These are phyloP conservation scores for Penicillium lividum DNA, from an alignment of 495 filamentous ascomycete genomes.

Conservation along the genomic window DNA sequence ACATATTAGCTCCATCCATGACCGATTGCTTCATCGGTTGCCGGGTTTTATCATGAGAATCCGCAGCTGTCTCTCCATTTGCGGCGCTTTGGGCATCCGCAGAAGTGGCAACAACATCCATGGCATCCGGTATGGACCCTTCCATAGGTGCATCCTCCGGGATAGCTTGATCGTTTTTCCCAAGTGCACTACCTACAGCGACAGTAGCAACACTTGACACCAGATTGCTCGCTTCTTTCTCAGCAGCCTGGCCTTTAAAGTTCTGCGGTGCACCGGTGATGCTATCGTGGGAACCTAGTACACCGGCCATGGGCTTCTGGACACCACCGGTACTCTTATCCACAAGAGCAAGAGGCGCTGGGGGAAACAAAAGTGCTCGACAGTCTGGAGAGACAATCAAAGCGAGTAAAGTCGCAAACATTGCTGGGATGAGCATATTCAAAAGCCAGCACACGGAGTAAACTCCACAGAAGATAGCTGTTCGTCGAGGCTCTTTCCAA, in stretches of 20 bases:
- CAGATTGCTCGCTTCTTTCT: constrained; percentile 80
- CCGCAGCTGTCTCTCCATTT: constrained; percentile 41
- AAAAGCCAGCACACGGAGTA: constrained; percentile 76
- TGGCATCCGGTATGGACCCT: constrained; percentile 62
- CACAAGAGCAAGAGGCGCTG: constrained; percentile 71
- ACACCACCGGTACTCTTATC: constrained; percentile 65
- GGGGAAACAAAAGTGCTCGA: constrained; percentile 70
- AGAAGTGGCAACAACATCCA: constrained; percentile 48
- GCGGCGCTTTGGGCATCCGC: constrained; percentile 63
- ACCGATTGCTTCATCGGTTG: constrained; percentile 75
- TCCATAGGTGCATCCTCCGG: constrained; percentile 43
- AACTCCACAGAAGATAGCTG: constrained; percentile 62
- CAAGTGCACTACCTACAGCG: constrained; percentile 71
- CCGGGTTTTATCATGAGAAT: constrained; percentile 74
- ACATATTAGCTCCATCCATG: constrained; percentile 70
- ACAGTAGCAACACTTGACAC: constrained; percentile 73
- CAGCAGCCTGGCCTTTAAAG: constrained; percentile 81
- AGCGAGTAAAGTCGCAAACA: constrained; percentile 58
- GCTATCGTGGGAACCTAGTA: constrained; percentile 73
- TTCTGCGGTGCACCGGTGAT: constrained; percentile 80
- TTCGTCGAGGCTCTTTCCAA: constrained; percentile 75
- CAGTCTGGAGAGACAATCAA: constrained; percentile 67
- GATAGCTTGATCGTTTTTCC: constrained; percentile 64
- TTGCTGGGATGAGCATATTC: constrained; percentile 63
- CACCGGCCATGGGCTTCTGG: constrained; percentile 74